Base-by-base conservation (phyloP, 345 rosid species). In the Kernera saxatilis region DNA sequence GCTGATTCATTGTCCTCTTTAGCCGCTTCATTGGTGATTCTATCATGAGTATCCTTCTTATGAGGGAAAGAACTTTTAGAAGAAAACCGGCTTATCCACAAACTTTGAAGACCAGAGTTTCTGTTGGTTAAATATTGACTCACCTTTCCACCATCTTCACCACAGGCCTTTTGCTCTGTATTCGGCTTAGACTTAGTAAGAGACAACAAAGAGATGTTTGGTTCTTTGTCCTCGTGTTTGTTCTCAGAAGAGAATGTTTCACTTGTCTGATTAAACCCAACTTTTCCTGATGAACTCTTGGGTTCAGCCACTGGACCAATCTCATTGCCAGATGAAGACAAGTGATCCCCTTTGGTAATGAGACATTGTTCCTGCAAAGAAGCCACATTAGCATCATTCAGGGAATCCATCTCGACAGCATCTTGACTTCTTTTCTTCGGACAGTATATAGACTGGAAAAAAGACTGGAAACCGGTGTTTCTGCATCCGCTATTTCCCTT, bases 51-150 rank as follows among this genome's bases (percentile, higher is more conserved):
- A 6, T 39, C 19, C 19, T 67, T 41, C 33, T 43, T 67, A 64
- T 67, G 59, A 72, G 79, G 43, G 71, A 79, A 51, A 53, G 67
- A 51, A 76, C 70, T 40, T 64, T 78, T 89, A 8, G 89, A 61
- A 69, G 88, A 52, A 78, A 89, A 86, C 67, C 95, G 84, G 74
- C 91, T 78, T 69, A 91, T 82, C 97, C 97, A 89, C 81, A 78
- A 82, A 72, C 87, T 89, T 56, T 84, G 73, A n/a, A 66, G 72
- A 57, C 78, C 82, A 68, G 81, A 82, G 74, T 77, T 79, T 79
- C 66, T 78, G 72, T 75, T 52, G 67, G 72, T 55, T 44, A 80
- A 43, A 74, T 65, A 66, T 57, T 49, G 67, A 46, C 40, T 17
- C 6, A 29, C 73, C 79, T 76, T 85, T 56, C 60, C 82, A 65